phyloP scores from a whole-genome alignment of 2,329 filamentous ascomycete species.

The Aspergillus uvarum region DNA sequence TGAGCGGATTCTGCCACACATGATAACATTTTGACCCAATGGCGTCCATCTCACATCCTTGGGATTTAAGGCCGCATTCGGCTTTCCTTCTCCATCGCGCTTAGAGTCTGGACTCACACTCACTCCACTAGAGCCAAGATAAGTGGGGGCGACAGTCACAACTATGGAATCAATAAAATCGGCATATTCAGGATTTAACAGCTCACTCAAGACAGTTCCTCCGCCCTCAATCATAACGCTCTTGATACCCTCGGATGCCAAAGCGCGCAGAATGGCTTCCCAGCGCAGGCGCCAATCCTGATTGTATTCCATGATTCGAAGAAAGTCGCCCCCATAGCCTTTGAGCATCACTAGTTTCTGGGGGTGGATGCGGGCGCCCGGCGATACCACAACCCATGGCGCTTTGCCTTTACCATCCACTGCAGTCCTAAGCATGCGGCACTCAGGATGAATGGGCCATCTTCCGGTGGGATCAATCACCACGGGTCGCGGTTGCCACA shows the following conservation, averaged over 20 bases:
- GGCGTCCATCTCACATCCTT: conserved; percentile 70
- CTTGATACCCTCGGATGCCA: conserved; percentile 61
- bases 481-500: conserved; percentile 73
- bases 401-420: conserved; percentile 65
- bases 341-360: conserved; percentile 48
- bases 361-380: conserved; percentile 46
- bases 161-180: conserved; percentile 74
- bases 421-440: conserved; percentile 67
- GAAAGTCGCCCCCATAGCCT: conserved; percentile 48
- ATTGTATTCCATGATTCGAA: conserved; percentile 41
- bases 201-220: conserved; percentile 74
- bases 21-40: conserved; percentile 77
- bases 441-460: conserved; percentile 63
- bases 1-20: conserved; percentile 64
- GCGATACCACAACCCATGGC: conserved; percentile 68
- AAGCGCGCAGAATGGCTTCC: conserved; percentile 60
- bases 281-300: conserved; percentile 58
- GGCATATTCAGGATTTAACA: conserved; percentile 65
- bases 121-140: conserved; percentile 82
- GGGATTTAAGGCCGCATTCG: conserved; percentile 64
- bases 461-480: conserved; percentile 76
- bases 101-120: conserved; percentile 69
- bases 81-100: conserved; percentile 50
- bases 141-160: conserved; percentile 84
- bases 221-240: conserved; percentile 95